A percentile compares a stretch with the other conserved stretches of the same genome.
These are phyloP conservation scores for Microsporum canis DNA, from an alignment of 2,329 filamentous ascomycete genomes.

Conservation along the genomic window DNA sequence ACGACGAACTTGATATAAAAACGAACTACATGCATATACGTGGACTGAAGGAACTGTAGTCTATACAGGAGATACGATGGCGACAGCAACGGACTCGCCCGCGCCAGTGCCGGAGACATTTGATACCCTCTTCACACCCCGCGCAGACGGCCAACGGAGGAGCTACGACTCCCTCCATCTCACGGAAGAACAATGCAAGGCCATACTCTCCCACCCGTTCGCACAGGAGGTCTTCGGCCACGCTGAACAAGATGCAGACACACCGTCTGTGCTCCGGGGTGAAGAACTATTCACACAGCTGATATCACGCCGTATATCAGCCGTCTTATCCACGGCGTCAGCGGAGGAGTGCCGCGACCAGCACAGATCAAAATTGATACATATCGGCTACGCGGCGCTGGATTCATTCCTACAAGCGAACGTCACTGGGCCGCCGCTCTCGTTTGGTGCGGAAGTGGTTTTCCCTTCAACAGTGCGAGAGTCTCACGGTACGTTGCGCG, in stretches of 20 bases:
- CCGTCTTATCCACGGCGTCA: conserved; percentile 13
- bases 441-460: conserved; percentile 41
- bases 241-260: conserved; percentile 11
- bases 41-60: background rate
- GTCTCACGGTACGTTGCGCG: conserved; percentile 33
- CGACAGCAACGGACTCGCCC: background rate
- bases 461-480: conserved; percentile 32
- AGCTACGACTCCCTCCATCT: conserved; percentile 27
- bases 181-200: conserved; percentile 24
- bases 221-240: conserved; percentile 32
- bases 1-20: background rate
- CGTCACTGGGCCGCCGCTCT: conserved; percentile 74
- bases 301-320: conserved; percentile 24
- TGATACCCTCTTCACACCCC: conserved; percentile 24
- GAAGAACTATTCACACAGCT: conserved; percentile 30
- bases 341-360: conserved; percentile 2
- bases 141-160: conserved; percentile 9
- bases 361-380: conserved; percentile 32
- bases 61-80: background rate
- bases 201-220: conserved; percentile 26
- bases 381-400: conserved; percentile 57
- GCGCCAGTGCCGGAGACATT: conserved; percentile 19
- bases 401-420: conserved; percentile 76
- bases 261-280: background rate
- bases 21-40: background rate